phyloP scores from a whole-genome alignment of 495 filamentous ascomycete genomes.

The Penicillium paxilli region DNA sequence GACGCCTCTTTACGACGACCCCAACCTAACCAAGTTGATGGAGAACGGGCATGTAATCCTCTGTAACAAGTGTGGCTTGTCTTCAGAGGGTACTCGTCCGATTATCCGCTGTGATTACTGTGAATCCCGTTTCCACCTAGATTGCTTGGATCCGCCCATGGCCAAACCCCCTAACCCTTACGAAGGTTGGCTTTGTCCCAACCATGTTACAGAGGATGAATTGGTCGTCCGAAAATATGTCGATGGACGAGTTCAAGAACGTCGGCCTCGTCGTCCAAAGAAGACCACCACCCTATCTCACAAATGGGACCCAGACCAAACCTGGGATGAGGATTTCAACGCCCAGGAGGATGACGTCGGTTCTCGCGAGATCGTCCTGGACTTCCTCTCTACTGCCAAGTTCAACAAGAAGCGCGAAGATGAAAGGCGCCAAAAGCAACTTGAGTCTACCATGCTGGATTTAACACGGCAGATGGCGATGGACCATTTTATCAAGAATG shows the following conservation, averaged over 20 bases:
- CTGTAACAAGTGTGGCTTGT: constrained; percentile 68
- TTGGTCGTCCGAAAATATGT: constrained; percentile 39
- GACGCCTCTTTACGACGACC: constrained; percentile 20
- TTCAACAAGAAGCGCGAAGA: constrained; percentile 1
- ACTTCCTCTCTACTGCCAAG: constrained; percentile 22
- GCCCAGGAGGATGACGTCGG: background rate
- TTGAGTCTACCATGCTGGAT: background rate
- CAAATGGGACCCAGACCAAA: constrained; percentile 7
- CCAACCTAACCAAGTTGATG: constrained; percentile 58
- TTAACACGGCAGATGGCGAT: background rate
- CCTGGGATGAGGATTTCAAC: background rate
- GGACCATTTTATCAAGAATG: background rate
- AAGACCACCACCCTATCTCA: background rate
- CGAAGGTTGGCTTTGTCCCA: constrained; percentile 84
- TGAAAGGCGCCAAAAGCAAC: constrained; percentile 1
- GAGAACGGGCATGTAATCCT: constrained; percentile 65
- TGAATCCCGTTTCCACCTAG: constrained; percentile 79
- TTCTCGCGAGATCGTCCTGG: constrained; percentile 13
- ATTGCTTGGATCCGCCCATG: constrained; percentile 85
- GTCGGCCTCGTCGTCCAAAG: constrained; percentile 56
- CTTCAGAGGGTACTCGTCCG: constrained; percentile 53
- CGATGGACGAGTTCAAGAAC: constrained; percentile 47
- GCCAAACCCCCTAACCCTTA: constrained; percentile 68
- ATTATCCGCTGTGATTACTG: constrained; percentile 86
- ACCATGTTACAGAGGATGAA: constrained; percentile 70